A percentile compares a stretch with the other conserved stretches of the same genome.
These are phyloP conservation scores for Stachybotrys echinatus DNA, from an alignment of 2,329 filamentous ascomycete genomes.

Conservation along the genomic window DNA sequence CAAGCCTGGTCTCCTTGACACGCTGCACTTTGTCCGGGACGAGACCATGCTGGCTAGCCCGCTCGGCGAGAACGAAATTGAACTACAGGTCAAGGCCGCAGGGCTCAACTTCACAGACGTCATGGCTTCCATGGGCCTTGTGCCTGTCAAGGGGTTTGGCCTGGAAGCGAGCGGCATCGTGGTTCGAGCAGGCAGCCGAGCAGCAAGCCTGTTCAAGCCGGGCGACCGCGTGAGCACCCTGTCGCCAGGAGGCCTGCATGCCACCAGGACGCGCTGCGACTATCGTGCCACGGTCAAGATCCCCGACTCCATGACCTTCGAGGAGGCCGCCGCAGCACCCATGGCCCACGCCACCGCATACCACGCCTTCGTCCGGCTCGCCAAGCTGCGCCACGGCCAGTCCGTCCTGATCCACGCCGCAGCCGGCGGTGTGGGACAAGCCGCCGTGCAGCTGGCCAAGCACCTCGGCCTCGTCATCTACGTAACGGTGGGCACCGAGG, in stretches of 20 bases:
- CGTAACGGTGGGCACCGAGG: slow-evolving; percentile 24
- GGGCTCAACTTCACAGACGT: slow-evolving; percentile 31
- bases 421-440: slow-evolving; percentile 29
- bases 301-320: slow-evolving; percentile 16
- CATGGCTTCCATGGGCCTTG: slow-evolving; percentile 18
- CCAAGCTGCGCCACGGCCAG: slow-evolving; percentile 12
- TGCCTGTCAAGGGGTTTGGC: slow-evolving; percentile 13
- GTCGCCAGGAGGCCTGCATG: slow-evolving; percentile 13
- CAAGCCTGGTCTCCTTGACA: slow-evolving; percentile 19
- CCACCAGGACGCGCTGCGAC: slow-evolving; percentile 21
- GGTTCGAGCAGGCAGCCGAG: slow-evolving; percentile 9
- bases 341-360: slow-evolving; percentile 19
- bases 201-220: slow-evolving; percentile 10
- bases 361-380: slow-evolving; percentile 18
- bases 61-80: slow-evolving; percentile 17
- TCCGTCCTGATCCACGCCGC: slow-evolving; percentile 32
- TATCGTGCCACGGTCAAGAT: slow-evolving; percentile 20
- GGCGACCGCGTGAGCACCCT: slow-evolving; percentile 26
- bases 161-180: slow-evolving; percentile 19
- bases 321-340: slow-evolving; percentile 18
- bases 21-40: slow-evolving; percentile 20
- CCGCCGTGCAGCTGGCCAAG: slow-evolving; percentile 29
- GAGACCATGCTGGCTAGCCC: slow-evolving; percentile 6
- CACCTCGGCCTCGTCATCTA: slow-evolving; percentile 28
- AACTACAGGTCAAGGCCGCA: slow-evolving; percentile 21